These are phyloP conservation scores for Penicillium sp. DNA, from an alignment of 2,329 filamentous ascomycete genomes.

Conservation along the genomic window DNA sequence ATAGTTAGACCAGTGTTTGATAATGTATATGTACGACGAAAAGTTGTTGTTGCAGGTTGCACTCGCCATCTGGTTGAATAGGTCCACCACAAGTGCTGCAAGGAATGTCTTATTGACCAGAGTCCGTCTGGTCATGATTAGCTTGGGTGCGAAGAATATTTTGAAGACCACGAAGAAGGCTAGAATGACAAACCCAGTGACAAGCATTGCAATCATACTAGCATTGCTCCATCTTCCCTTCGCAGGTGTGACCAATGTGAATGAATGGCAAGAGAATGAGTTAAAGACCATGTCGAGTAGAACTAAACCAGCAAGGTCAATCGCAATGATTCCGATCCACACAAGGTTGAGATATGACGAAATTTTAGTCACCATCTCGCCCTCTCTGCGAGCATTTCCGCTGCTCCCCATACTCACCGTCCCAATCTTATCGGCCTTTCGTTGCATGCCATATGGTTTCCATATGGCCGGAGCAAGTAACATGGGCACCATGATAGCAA, in stretches of 20 bases:
- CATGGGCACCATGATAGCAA: conserved; percentile 62
- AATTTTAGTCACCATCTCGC: conserved; percentile 18
- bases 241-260: conserved; percentile 51
- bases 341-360: conserved; percentile 11
- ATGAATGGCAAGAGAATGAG: conserved; percentile 66
- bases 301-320: conserved; percentile 53
- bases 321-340: conserved; percentile 59
- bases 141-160: conserved; percentile 52
- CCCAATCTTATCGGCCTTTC: conserved; percentile 23
- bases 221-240: conserved; percentile 48
- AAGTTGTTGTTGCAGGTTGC: conserved; percentile 27
- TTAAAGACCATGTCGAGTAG: conserved; percentile 18
- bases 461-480: conserved; percentile 46
- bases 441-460: conserved; percentile 28
- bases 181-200: conserved; percentile 59
- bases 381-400: too few relatives aligned
- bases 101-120: conserved; percentile 33
- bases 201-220: conserved; percentile 55
- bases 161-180: conserved; percentile 60
- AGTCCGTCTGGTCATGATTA: conserved; percentile 44
- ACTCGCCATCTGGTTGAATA: conserved; percentile 28
- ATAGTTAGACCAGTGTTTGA: conserved; percentile 45
- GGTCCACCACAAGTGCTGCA: conserved; percentile 18
- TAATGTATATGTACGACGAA: conserved; percentile 27
- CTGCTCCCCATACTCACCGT: too few relatives aligned